phyloP scores from a whole-genome alignment of 2,329 filamentous ascomycete genomes.

The Cytospora mali region DNA sequence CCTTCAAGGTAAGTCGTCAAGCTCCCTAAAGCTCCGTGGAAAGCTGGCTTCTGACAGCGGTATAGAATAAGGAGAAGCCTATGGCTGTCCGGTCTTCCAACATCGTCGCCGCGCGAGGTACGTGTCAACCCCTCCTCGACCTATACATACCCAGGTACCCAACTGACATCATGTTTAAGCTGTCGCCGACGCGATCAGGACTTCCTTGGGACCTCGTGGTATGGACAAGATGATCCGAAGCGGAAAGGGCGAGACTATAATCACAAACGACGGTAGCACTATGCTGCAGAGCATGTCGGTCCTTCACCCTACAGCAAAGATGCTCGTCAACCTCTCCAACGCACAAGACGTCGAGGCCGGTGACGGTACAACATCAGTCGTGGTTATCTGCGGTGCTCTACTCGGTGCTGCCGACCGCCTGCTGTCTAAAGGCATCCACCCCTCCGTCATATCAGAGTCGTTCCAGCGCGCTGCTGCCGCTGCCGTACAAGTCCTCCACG shows the following conservation, averaged over 20 bases:
- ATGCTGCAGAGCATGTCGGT: conserved; percentile 99
- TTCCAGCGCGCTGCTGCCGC: conserved; percentile 94
- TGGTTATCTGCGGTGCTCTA: conserved; percentile 95
- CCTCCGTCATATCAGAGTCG: conserved; percentile 94
- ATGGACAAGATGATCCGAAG: conserved; percentile 99
- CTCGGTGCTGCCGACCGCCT: conserved; percentile 91
- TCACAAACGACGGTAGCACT: conserved; percentile 99
- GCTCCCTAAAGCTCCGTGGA: conserved; percentile 19
- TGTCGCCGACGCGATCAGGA: conserved; percentile 96
- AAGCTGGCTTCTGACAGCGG: conserved; percentile 39
- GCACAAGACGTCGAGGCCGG: conserved; percentile 98
- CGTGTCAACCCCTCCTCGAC: conserved; percentile 31
- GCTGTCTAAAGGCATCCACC: conserved; percentile 91
- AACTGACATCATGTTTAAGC: conserved; percentile 54
- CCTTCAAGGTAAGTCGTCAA: conserved; percentile 55
- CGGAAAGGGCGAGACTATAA: conserved; percentile 94
- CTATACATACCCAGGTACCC: conserved; percentile 5
- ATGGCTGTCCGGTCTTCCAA: conserved; percentile 94
- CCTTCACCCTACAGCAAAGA: conserved; percentile 99
- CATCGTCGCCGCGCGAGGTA: conserved; percentile 95
- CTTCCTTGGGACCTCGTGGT: conserved; percentile 90
- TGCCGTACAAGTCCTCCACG: conserved; percentile 85
- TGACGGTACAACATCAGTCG: conserved; percentile 96
- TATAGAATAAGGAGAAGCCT: conserved; percentile 92
- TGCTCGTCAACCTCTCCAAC: conserved; percentile 95